These are phyloP conservation scores for Colletotrichum tropicicola DNA, from an alignment of 2,329 filamentous ascomycete species.

Conservation along the genomic window DNA sequence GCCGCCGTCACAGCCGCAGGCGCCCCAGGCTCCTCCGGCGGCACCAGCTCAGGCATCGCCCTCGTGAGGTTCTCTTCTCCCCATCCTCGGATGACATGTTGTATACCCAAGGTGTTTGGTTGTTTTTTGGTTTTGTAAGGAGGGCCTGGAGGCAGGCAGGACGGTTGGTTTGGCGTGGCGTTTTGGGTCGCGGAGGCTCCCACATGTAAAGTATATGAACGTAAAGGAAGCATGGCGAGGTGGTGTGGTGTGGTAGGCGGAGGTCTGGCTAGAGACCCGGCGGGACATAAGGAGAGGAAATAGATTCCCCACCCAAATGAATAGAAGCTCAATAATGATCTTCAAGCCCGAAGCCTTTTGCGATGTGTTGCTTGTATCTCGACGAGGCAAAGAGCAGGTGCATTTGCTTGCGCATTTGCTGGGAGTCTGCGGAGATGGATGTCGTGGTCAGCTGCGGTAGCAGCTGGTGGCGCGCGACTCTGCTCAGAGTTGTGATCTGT, in stretches of 20 bases:
- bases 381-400: neutral
- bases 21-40: constrained; percentile 13
- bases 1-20: constrained; percentile 34
- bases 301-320: constrained; percentile 18
- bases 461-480: neutral
- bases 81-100: constrained; percentile 25
- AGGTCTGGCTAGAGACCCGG: neutral
- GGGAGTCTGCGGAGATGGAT: neutral
- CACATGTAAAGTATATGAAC: constrained; percentile 28
- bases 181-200: constrained; percentile 15
- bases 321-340: constrained; percentile 21
- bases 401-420: neutral
- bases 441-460: neutral
- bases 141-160: constrained; percentile 19
- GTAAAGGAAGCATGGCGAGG: constrained; percentile 9
- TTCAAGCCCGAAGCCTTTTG: neutral
- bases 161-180: constrained; percentile 27
- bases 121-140: constrained; percentile 25
- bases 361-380: neutral
- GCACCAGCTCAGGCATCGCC: constrained; percentile 17
- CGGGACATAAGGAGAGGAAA: constrained; percentile 1
- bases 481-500: too few relatives aligned
- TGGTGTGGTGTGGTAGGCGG: neutral
- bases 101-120: constrained; percentile 30
- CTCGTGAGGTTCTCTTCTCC: constrained; percentile 23